Base-by-base conservation (phyloP, 2,329 filamentous ascomycete species). In the Aspergillus terreus region DNA sequence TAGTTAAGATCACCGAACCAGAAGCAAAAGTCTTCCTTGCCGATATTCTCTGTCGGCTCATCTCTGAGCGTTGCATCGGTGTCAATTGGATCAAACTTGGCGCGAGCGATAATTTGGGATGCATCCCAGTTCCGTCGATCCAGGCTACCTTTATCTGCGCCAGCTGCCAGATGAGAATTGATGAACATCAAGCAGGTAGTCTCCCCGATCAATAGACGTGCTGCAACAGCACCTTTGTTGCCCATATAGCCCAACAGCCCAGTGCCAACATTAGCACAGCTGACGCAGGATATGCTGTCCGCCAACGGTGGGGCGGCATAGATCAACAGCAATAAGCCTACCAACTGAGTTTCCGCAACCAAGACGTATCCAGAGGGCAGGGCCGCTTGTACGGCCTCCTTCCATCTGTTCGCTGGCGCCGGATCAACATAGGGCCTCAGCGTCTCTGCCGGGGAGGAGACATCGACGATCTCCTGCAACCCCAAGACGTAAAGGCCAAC, bases 1-100 rank as follows among this genome's bases (percentile, higher is more conserved):
- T 96, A 99, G 68, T 99, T 99, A 40, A 99, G 78, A 69, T 99
- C 94, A 6, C 94, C 94, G 64, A 96, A 89, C 90, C 92, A 97
- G 64, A 99, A 96, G 0, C 86, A 84, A 72, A 96, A 91, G 65
- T 99, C 94, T 58, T 95, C 92, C 36, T 95, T 88, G 1, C 90
- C 92, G 57, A 99, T 86, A 33, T 77, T 82, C 47, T 88, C 84
- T 21, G 53, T 58, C 12, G 60, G 52, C 0, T 79, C 75, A 19
- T 86, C 82, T n/a, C 85, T 83, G 35, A 71, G 68, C 2, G 66
- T 74, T 5, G 87, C 82, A 7, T 88, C 85, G 0, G 80, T 76
- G 52, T 86, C 81, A 6, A 95, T 81, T 0, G 90, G 85, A 6
- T 87, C 83, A 62, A 97, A 97, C 56, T 83, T 85, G 1, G 90